Evolutionary conservation across 768 basidiomycete genomes (phyloP), one percentile per base, ranked within the genome.

Genomic region (Tulasnella sp.): DNA sequence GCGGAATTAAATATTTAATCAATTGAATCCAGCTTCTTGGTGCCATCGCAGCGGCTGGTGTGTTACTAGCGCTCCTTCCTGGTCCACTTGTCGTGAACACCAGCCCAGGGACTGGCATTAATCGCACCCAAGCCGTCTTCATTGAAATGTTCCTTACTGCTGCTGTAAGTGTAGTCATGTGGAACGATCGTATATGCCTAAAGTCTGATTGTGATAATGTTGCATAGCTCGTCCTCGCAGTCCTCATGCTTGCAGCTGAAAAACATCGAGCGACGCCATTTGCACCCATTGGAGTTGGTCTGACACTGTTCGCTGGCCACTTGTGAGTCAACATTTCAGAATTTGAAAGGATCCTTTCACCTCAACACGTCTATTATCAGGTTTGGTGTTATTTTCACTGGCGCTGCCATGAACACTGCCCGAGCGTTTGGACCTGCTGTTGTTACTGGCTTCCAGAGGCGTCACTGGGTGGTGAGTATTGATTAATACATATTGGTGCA

Each of bases 341-440:
- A 3, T 13, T 32, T 29, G 10, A 20, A 8, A 16, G 5, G 27
- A 7, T 48, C 15, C 47, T 22, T 24, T 48, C 49, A 35, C 34
- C 35, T 31, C 15, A 13, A 12, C 20, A 16, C 16, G 9, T 52
- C 31, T 3, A 43, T 22, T 24, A 34, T 13, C 43, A 47, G 54
- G n/a, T 57, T 56, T 32, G 56, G 48, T n/a, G 54, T 57, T 5
- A 45, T 57, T 8, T 57, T 51, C 33, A 57, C 56, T 20, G 56
- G 56, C 34, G 56, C 56, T 8, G 54, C 55, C 19, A 57, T 57
- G 56, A 57, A 57, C 54, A 53, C 58, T 16, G 58, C 58, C 13
- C 56, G 58, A 12, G 44, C 58, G 19, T 58, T 58, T 27, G 58
- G 58, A 13, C 58, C 58, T 19, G 56, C 58, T 6, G 58, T 58